Conservation (phyloP, 208 protist genomes). For the Crithidia bombi region DNA sequence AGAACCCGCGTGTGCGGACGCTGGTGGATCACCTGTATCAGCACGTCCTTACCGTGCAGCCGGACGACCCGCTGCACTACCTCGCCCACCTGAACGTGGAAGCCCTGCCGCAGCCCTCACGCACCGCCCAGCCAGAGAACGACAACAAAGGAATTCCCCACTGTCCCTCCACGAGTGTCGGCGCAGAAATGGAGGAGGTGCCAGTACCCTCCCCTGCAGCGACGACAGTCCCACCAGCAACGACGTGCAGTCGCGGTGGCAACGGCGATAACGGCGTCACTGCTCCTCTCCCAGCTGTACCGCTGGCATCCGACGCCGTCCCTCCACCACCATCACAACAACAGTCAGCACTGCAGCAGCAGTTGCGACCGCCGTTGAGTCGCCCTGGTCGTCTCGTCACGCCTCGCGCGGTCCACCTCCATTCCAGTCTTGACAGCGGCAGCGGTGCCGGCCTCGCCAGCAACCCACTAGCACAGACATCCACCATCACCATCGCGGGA, state of each 20-base stretch:
- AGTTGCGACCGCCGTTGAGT: conserved; percentile 6
- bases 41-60: conserved; percentile 46
- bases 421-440: not conserved
- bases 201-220: too few species aligned
- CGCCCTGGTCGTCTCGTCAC: conserved; percentile 3
- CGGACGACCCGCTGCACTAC: conserved; percentile 52
- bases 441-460: not conserved
- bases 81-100: conserved; percentile 2
- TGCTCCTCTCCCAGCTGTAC: not conserved
- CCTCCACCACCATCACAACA: not conserved
- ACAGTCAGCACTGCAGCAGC: conserved; percentile 2
- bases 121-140: too few species aligned
- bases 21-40: conserved; percentile 60
- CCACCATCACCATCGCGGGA: not conserved
- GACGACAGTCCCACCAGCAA: not conserved
- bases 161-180: too few species aligned
- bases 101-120: conserved; percentile 2
- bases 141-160: not conserved
- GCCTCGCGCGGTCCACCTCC: not conserved
- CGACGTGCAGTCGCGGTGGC: not conserved
- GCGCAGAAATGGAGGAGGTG: too few species aligned
- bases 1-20: conserved; percentile 30
- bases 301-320: not conserved
- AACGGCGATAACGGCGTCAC: not conserved
- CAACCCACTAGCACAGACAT: not conserved